phyloP scores from a whole-genome alignment of 164 flowering plant genomes.

The Brasenia schreberi region DNA sequence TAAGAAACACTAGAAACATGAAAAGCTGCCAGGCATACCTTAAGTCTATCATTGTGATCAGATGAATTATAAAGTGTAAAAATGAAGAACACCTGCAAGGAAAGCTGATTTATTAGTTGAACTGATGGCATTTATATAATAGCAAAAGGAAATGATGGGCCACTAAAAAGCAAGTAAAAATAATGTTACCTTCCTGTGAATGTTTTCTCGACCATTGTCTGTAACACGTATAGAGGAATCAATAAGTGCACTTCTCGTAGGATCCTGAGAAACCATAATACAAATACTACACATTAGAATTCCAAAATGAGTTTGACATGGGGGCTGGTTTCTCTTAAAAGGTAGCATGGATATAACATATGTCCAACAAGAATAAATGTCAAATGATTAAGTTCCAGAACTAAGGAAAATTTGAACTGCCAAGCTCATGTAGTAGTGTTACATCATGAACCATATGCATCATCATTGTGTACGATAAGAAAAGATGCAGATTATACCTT shows the following conservation, averaged over 20 bases:
- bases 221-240: slow-evolving; percentile 71
- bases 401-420: not conserved
- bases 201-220: slow-evolving; percentile 78
- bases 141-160: not conserved
- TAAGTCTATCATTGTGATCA: slow-evolving; percentile 57
- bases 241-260: slow-evolving; percentile 51
- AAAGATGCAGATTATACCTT: too few species aligned
- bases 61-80: slow-evolving; percentile 70
- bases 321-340: not conserved
- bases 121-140: not conserved
- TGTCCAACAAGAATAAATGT: not conserved
- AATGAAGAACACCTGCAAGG: slow-evolving; percentile 66
- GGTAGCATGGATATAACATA: not conserved
- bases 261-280: slow-evolving; percentile 35
- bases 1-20: not conserved
- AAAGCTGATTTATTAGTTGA: not conserved
- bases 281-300: not conserved
- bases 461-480: too few species aligned
- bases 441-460: too few species aligned
- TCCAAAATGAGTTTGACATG: not conserved
- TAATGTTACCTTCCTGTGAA: slow-evolving; percentile 47
- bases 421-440: too few species aligned
- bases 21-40: slow-evolving; percentile 26
- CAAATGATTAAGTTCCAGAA: not conserved
- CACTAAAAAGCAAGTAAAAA: not conserved